A percentile compares a stretch with the other conserved stretches of the same genome.
Evolutionary conservation across 176 grass and related monocot species (phyloP).

Genomic region (Metroxylon sagu): DNA sequence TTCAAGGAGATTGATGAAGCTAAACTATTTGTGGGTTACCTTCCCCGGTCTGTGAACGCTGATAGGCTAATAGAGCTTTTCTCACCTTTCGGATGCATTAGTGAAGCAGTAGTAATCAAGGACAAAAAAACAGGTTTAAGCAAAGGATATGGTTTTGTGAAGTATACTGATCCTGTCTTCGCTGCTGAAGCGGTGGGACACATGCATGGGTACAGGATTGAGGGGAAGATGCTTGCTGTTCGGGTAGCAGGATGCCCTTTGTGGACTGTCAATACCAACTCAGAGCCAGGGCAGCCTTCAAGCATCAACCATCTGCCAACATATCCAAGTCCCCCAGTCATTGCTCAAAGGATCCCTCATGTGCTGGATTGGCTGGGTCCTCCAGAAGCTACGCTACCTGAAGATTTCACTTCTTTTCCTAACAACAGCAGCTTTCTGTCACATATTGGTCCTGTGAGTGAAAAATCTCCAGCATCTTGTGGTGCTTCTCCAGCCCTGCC

Average conservation of each 20-base stretch:
- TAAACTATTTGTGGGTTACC: conserved; percentile 42
- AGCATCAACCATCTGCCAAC: conserved; percentile 22
- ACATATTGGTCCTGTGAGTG: too few relatives aligned
- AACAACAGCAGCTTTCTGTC: neutral
- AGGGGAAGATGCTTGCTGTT: conserved; percentile 42
- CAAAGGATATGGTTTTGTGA: conserved; percentile 55
- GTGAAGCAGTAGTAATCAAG: conserved; percentile 34
- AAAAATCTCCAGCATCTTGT: neutral
- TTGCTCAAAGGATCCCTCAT: conserved; percentile 27
- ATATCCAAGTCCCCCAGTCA: conserved; percentile 3
- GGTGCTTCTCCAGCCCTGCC: neutral
- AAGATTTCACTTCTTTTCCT: neutral
- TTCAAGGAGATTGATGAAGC: conserved; percentile 38
- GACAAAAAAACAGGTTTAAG: conserved; percentile 24
- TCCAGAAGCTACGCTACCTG: neutral
- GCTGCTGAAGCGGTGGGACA: conserved; percentile 31
- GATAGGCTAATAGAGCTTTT: conserved; percentile 52
- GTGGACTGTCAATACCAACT: conserved; percentile 17
- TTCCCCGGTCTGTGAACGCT: conserved; percentile 39
- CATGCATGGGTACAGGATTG: conserved; percentile 61
- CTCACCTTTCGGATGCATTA: conserved; percentile 49
- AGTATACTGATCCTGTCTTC: conserved; percentile 35
- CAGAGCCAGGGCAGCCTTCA: neutral
- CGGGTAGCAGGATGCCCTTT: conserved; percentile 28
- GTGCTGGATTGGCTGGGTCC: conserved; percentile 20